Conservation (phyloP, 768 basidiomycete genomes). For the Pleurotus ostreatus region DNA sequence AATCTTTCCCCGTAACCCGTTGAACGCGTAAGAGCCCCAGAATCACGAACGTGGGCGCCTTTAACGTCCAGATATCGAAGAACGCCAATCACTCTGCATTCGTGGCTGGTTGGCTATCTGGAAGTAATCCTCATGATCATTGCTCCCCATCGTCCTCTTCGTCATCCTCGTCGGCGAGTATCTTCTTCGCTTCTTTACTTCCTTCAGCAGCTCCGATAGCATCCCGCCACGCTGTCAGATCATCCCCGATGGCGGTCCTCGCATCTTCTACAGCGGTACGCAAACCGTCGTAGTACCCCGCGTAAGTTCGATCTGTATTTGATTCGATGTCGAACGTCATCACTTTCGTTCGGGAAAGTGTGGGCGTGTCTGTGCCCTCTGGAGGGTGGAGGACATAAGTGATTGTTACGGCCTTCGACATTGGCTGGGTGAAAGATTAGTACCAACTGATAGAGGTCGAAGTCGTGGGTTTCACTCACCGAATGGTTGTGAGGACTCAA, state of each 20-base stretch:
- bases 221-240: slow-evolving; percentile 74
- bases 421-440: background rate
- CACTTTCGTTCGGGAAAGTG: background rate
- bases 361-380: slow-evolving; percentile 12
- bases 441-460: background rate
- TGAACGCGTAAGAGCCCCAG: too few species aligned
- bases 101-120: too few species aligned
- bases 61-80: too few species aligned
- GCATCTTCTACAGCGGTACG: slow-evolving; percentile 47
- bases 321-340: background rate
- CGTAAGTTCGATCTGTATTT: slow-evolving; percentile 11
- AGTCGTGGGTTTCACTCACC: too few species aligned
- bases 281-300: slow-evolving; percentile 50
- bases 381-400: slow-evolving; percentile 43
- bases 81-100: too few species aligned
- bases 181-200: slow-evolving; percentile 50
- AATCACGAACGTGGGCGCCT: too few species aligned
- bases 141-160: slow-evolving; percentile 43
- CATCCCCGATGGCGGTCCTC: slow-evolving; percentile 53
- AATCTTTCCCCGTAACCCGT: too few species aligned
- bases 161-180: slow-evolving; percentile 32
- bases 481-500: too few species aligned
- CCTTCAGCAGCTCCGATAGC: slow-evolving; percentile 62
- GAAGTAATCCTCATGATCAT: too few species aligned
- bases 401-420: slow-evolving; percentile 30